Evolutionary conservation across 345 rosid species (phyloP), one percentile per base, ranked within the genome.

Genomic region (Ceriops tagal): DNA sequence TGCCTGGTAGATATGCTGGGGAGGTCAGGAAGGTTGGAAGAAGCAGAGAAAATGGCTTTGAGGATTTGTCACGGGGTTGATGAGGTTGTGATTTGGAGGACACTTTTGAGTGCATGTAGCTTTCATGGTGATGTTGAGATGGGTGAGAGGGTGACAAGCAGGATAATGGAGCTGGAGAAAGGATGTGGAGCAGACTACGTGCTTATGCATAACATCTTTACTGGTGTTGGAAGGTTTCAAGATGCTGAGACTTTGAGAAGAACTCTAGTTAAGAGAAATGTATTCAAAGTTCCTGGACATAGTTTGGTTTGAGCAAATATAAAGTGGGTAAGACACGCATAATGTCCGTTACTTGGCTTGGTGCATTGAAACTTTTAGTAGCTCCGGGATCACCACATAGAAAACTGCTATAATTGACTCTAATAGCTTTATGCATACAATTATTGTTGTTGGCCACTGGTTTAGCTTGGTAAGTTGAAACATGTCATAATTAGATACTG

Each of bases 161-260:
- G 75, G 84, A 80, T 91, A 77, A 53, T 86, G 86, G 93, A 88
- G 72, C 69, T 88, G 34, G 92, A 91, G 79, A 83, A 64, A 74
- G 76, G 83, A 58, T 84, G 85, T 73, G 95, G 91, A 74, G 98
- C 95, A 43, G 96, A 93, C 66, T 87, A 88, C 76, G 90, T 85
- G 43, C 87, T 91, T 62, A 85, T 89, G 89, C 75, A 85, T 34
- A 91, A 88, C 68, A 83, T 86, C 30, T 80, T 86, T 78, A 78
- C 76, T 31, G 82, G 92, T 75, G 88, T 21, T 53, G 97, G 95
- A 71, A 84, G 89, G 80, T 88, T 73, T 71, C 32, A 69, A 22
- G 93, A 93, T 81, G 96, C 85, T 20, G 87, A 86, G 73, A 77
- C 71, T 58, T 75, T 84, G 79, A 85, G 96, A 73, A 78, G 30